A percentile compares a stretch with the other conserved stretches of the same genome.
These are phyloP conservation scores for Penicillium waksmanii DNA, from an alignment of 495 filamentous ascomycete genomes.

Conservation along the genomic window DNA sequence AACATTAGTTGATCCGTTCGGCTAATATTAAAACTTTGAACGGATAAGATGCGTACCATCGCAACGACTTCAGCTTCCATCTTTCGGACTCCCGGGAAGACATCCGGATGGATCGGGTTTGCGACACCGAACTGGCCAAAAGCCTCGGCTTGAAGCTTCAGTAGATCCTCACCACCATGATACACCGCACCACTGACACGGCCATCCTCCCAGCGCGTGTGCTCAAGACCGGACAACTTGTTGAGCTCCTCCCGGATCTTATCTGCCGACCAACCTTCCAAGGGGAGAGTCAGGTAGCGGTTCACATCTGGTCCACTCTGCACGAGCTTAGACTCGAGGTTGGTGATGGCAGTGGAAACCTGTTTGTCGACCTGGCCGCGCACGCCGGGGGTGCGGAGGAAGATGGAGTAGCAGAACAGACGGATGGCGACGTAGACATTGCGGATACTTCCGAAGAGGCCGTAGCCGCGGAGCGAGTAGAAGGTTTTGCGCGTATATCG, in stretches of 20 bases:
- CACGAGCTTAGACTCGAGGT: constrained; percentile 81
- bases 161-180: constrained; percentile 83
- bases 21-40: not conserved
- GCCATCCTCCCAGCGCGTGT: constrained; percentile 96
- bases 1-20: constrained; percentile 7
- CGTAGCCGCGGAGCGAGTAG: constrained; percentile 85
- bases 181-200: constrained; percentile 95
- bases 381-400: constrained; percentile 84
- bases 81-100: constrained; percentile 96
- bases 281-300: constrained; percentile 76
- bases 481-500: constrained; percentile 81
- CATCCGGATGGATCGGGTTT: constrained; percentile 99
- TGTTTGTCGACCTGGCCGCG: constrained; percentile 81
- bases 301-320: constrained; percentile 71
- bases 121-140: constrained; percentile 90
- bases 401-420: constrained; percentile 77
- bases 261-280: constrained; percentile 82
- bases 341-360: constrained; percentile 64
- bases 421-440: constrained; percentile 71
- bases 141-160: constrained; percentile 86
- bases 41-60: constrained; percentile 62
- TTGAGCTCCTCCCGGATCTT: constrained; percentile 79
- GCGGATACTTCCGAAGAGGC: constrained; percentile 75
- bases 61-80: constrained; percentile 99
- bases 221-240: constrained; percentile 80